Evolutionary conservation across 2,329 filamentous ascomycete species (phyloP), one percentile per base, ranked within the genome.

Genomic region (Dryadomyces sulphureus): DNA sequence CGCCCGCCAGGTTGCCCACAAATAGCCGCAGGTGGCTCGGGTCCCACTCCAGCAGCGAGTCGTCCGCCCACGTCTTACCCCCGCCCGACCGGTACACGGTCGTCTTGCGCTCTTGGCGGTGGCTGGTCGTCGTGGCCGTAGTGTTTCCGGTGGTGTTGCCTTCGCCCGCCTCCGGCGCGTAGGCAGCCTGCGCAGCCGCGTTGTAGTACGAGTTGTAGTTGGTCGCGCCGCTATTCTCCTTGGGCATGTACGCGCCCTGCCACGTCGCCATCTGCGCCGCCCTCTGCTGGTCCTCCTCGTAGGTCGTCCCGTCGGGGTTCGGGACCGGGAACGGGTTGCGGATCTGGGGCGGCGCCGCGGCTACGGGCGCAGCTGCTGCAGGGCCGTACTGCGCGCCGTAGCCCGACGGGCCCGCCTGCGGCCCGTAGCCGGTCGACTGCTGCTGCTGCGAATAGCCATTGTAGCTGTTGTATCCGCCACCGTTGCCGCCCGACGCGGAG

Each of bases 1-100:
- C 92, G 54, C 92, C 92, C 36, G 92, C 92, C 44, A 98, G 75
- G 62, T 98, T 98, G 53, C 92, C 92, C 16, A 96, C 88, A 62
- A 96, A 96, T 38, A 98, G 77, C 32, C 92, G 86, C 57, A 94
- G 84, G 60, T 98, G 92, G 24, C 84, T 77, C 1, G 90, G 90
- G 59, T 96, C 89, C 92, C 92, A 98, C 61, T 96, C 92, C 2
- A 96, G 75, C 4, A 98, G 75, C 0, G 83, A 76, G 47, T 84
- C 73, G 60, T 98, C 92, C 21, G 84, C 82, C 92, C 92, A 98
- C 48, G 79, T 84, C 67, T 94, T 86, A 46, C 92, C 92, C 50
- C 92, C 92, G 43, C 90, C 92, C 50, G 84, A 75, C 35, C 92
- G 83, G 42, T 87, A 71, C 1, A 98, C 92, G 0, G 92, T 98